A percentile compares a stretch with the other conserved stretches of the same genome.
phyloP scores from a whole-genome alignment of 306 rosid species.

The Vachellia pachyceras region DNA sequence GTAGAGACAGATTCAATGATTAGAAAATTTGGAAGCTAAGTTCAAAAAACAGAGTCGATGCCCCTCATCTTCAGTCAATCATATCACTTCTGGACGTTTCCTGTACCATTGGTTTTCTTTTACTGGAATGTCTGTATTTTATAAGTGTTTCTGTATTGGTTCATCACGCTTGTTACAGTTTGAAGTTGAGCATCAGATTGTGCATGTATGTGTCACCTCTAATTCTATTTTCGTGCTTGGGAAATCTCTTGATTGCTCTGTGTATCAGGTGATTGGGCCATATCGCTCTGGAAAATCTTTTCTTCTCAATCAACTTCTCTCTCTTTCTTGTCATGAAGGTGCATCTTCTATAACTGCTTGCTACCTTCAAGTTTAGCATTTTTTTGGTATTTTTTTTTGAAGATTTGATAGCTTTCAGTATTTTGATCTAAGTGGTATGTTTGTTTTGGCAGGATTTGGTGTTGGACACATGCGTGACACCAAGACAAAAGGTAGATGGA shows the following conservation, averaged over 20 bases:
- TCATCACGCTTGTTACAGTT: too few species aligned
- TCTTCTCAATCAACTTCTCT: constrained; percentile 95
- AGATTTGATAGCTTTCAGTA: constrained; percentile 32
- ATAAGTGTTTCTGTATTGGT: constrained; percentile 8
- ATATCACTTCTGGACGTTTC: not conserved
- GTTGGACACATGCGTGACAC: constrained; percentile 99
- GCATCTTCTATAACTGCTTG: constrained; percentile 32
- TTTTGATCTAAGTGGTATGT: constrained; percentile 17
- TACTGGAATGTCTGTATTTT: constrained; percentile 7
- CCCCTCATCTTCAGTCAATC: not conserved
- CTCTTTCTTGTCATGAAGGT: constrained; percentile 98
- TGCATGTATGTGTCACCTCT: not conserved
- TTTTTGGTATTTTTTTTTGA: constrained; percentile 9
- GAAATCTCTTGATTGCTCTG: constrained; percentile 24
- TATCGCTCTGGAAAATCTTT: constrained; percentile 97
- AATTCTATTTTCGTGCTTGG: constrained; percentile 5
- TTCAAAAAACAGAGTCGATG: not conserved
- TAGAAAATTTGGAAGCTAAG: not conserved
- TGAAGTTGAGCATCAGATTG: not conserved
- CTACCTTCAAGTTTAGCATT: constrained; percentile 17
- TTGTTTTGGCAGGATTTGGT: constrained; percentile 74
- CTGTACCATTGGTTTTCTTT: constrained; percentile 17
- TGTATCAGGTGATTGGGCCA: constrained; percentile 89
- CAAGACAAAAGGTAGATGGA: constrained; percentile 81
- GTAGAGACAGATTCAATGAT: not conserved